Percentiles rank a stretch among this genome's conserved stretches.
Conservation (phyloP, 768 basidiomycete genomes). For the Macrolepiota fuliginosa region DNA sequence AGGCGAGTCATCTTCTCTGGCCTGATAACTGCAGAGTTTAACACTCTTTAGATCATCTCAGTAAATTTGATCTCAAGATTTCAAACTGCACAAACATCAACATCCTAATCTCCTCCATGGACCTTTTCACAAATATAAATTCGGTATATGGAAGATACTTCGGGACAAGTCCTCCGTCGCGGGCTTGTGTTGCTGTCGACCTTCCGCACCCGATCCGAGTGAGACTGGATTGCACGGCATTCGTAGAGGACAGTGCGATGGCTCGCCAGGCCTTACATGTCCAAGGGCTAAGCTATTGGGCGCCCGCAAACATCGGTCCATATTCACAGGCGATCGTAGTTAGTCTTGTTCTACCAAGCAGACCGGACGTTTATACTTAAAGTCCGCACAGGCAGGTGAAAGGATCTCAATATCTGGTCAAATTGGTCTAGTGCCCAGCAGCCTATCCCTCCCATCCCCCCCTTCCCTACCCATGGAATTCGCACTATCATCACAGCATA, state of each 20-base stretch:
- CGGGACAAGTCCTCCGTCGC: constrained; percentile 87
- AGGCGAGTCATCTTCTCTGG: constrained; percentile 40
- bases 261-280: constrained; percentile 85
- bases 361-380: constrained; percentile 25
- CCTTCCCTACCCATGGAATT: constrained; percentile 59
- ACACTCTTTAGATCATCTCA: constrained; percentile 48
- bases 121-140: constrained; percentile 77
- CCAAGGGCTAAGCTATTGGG: constrained; percentile 97
- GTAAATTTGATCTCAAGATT: constrained; percentile 44
- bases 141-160: constrained; percentile 78
- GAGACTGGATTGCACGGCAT: constrained; percentile 82
- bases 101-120: constrained; percentile 79
- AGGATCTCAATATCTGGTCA: constrained; percentile 92
- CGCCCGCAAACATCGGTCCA: constrained; percentile 97
- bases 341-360: constrained; percentile 11
- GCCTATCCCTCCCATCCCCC: constrained; percentile 63
- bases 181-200: constrained; percentile 88
- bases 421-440: constrained; percentile 84
- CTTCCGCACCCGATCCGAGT: constrained; percentile 58
- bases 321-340: constrained; percentile 94
- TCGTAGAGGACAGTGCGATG: constrained; percentile 31
- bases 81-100: constrained; percentile 75
- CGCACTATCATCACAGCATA: constrained; percentile 80
- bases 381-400: constrained; percentile 47
- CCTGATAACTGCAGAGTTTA: not conserved